phyloP scores from a whole-genome alignment of 306 rosid species.

The Calophaca sinica region DNA sequence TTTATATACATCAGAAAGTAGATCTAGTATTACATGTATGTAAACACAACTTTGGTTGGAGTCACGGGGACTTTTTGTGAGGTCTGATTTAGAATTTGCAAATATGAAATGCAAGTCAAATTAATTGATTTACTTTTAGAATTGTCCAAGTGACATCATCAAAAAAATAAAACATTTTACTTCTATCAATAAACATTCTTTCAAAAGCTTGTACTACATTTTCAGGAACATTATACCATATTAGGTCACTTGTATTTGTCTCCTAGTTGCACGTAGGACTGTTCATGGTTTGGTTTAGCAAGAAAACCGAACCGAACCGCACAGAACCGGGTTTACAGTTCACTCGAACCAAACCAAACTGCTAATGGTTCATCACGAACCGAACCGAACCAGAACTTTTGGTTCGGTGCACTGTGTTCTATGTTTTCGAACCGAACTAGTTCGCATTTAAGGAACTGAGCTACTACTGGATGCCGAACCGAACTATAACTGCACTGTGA shows the following conservation, averaged over 20 bases:
- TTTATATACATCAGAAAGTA: neutral
- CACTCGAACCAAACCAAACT: no score
- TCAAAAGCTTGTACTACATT: neutral
- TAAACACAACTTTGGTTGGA: neutral
- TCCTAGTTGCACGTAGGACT: no score
- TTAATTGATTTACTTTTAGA: neutral
- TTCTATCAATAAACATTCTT: neutral
- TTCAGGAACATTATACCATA: slow-evolving; percentile 1
- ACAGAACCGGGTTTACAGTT: no score
- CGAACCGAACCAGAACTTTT: no score
- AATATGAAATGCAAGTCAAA: neutral
- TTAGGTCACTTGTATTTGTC: neutral
- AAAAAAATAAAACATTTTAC: neutral
- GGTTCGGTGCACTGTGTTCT: no score
- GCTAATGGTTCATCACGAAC: no score
- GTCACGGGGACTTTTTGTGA: neutral
- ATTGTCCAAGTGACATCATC: neutral
- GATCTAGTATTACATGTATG: neutral
- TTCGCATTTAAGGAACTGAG: no score
- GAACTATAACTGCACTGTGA: no score
- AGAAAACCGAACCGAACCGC: no score
- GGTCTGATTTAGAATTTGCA: slow-evolving; percentile 12
- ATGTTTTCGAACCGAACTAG: no score
- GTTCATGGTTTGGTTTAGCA: no score
- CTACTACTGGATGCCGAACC: no score